phyloP scores from a whole-genome alignment of 2,329 filamentous ascomycete species.

The Elsinoe perseae region DNA sequence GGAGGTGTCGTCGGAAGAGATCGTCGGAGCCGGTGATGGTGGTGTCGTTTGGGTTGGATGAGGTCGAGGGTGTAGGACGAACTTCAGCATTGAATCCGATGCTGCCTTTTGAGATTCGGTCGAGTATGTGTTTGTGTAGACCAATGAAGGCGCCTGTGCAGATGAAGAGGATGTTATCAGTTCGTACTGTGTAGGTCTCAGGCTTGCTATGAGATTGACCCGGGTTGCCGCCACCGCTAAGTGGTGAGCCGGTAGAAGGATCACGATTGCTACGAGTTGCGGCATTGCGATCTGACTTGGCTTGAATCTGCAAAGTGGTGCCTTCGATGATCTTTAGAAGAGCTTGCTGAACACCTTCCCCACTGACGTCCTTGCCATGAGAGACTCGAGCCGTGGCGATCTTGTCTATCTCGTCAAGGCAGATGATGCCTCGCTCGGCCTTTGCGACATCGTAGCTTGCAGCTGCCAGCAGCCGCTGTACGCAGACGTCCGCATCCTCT shows the following conservation, averaged over 20 bases:
- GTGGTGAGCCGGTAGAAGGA: constrained; percentile 22
- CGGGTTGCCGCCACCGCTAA: constrained; percentile 31
- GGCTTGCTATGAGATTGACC: constrained; percentile 38
- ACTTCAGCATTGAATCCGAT: constrained; percentile 89
- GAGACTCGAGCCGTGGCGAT: constrained; percentile 80
- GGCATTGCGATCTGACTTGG: constrained; percentile 61
- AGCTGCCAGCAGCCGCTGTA: constrained; percentile 81
- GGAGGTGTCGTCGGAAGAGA: constrained; percentile 35
- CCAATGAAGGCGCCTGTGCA: constrained; percentile 94
- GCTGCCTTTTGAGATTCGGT: constrained; percentile 75
- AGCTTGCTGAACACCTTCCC: constrained; percentile 94
- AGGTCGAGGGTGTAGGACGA: constrained; percentile 42
- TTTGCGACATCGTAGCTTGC: constrained; percentile 80
- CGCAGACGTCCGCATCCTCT: constrained; percentile 93
- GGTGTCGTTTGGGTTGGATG: constrained; percentile 48
- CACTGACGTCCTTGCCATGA: constrained; percentile 88
- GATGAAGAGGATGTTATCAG: constrained; percentile 94
- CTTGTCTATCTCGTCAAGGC: constrained; percentile 95
- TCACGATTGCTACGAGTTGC: constrained; percentile 18
- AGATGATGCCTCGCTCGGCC: constrained; percentile 87
- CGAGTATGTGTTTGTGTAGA: constrained; percentile 76
- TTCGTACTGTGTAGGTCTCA: constrained; percentile 68
- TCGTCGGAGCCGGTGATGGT: constrained; percentile 54
- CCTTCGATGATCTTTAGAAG: constrained; percentile 94
- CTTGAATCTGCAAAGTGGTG: constrained; percentile 83